Conservation (phyloP, 129 eudicot species). For the Pulicaria dysenterica region DNA sequence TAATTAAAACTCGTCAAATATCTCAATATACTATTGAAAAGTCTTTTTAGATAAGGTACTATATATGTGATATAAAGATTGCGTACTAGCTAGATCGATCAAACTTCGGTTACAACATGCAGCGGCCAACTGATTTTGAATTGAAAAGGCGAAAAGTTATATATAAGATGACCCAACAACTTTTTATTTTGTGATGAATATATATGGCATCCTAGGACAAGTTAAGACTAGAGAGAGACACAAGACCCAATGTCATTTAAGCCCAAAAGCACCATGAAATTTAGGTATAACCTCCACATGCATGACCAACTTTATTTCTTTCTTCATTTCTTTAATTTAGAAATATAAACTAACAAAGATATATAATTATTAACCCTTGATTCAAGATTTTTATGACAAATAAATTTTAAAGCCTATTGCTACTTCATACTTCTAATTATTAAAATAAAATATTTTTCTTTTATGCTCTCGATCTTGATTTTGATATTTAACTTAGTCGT, state of each 20-base stretch:
- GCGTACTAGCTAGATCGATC: too few species aligned
- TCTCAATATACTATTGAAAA: neutral
- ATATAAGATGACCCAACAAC: conserved; percentile 37
- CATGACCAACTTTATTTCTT: conserved; percentile 26
- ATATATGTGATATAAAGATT: neutral
- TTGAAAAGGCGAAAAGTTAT: conserved; percentile 31
- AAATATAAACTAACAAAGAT: conserved; percentile 1
- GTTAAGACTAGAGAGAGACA: conserved; percentile 10
- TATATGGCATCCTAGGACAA: conserved; percentile 39
- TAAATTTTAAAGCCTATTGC: too few species aligned
- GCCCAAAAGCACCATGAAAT: conserved; percentile 40
- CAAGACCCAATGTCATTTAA: conserved; percentile 38
- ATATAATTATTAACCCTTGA: neutral
- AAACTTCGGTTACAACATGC: conserved; percentile 17
- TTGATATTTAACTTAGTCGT: too few species aligned
- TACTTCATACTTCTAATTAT: too few species aligned
- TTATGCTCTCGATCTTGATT: too few species aligned
- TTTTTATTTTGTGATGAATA: conserved; percentile 31
- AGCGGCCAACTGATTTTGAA: conserved; percentile 26
- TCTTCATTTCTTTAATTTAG: conserved; percentile 1
- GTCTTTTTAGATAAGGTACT: neutral
- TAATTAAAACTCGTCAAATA: neutral
- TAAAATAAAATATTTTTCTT: too few species aligned
- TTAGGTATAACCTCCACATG: conserved; percentile 32
- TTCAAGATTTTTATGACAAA: conserved; percentile 2